Base-by-base conservation (phyloP, 306 rosid species). In the Citrullus colocynthis region DNA sequence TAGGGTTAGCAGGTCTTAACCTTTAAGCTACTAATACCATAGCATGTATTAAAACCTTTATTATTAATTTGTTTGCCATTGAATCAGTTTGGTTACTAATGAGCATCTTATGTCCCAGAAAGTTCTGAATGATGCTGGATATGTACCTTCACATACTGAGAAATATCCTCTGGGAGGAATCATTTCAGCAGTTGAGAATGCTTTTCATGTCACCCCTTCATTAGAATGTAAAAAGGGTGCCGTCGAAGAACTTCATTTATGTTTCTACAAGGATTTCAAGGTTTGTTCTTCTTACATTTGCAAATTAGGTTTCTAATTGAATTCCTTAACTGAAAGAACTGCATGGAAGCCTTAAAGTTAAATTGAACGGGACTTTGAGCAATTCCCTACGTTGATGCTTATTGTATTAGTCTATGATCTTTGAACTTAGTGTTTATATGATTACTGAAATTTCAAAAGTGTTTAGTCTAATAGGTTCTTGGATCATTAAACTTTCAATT, bases 121-220 rank as follows among this genome's bases (percentile, higher is more conserved):
- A 48, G 92, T 95, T 84, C 86, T 95, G 78, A 82, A 80, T 56
- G 89, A 89, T 6, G 99, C 89, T 62, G 99, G 99, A 84, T 95
- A 89, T 78, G 73, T 89, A 55, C 93, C 98, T 9, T 95, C 99
- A 15, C 88, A 95, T 84, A 78, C 92, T 42, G 97, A 95, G 80
- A 92, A 88, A 75, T 95, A 95, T 85, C 98, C 99, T 56, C 88
- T 88, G 65, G 96, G 98, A 78, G 99, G 98, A 84, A 89, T 92
- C 82, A 72, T 92, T 73, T 77, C 98, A 75, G 93, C 99, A 80
- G 86, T 95, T 80, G 88, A 95, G 89, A 95, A 95, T 85, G 97
- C 93, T 84, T 95, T 91, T 86, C 96, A 84, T 20, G 34, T 78
- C 56, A 81, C 99, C 83, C 99, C 99, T 71, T 18, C 7, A 85